Evolutionary conservation across 768 basidiomycete species (phyloP), one percentile per base, ranked within the genome.

Genomic region (Pleurotus eryngii): DNA sequence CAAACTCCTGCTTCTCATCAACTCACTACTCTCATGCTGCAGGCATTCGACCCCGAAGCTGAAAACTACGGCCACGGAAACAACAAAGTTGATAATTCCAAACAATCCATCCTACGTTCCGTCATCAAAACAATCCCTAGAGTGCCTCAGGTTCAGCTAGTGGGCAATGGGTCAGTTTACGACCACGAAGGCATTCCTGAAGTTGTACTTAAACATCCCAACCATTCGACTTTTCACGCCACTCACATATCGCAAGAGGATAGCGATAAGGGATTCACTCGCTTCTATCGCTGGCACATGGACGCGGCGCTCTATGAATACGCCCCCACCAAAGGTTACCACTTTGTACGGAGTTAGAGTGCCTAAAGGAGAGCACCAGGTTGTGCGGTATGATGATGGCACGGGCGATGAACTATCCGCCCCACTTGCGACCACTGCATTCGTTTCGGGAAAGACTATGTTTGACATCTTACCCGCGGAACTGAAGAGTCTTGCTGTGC

Each of bases 241-340:
- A 88, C 87, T 27, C 70, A 70, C 18, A 78, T 95, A 37, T 84
- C 85, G 8, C 73, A 77, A 3, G 89, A 89, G 65, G 92, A 95
- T 59, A 88, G 88, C 63, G 51, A 42, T 7, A 78, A 80, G 54
- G 91, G 90, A 15, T 70, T 79, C 47, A 94, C 92, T n/a, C 81
- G 92, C 38, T 95, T 89, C 79, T 94, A 92, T 70, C 78, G 92
- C 49, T 94, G 92, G 92, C 91, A 95, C 69, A 94, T 95, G 70
- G 93, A 95, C 62, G 92, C 94, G 0, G 91, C 91, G 2, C 72
- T 92, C 35, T 90, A 90, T 67, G 83, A 86, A 55, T 76, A 87
- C 9, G 81, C 83, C 22, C 22, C 90, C 90, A 14, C 92, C 93
- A 2, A 86, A 80, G 61, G 92, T 90, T 42, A 95, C 94, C 4